A percentile compares a stretch with the other conserved stretches of the same genome.
phyloP scores from a whole-genome alignment of 1,284 basidiomycete species.

The Kwoniella shivajii region DNA sequence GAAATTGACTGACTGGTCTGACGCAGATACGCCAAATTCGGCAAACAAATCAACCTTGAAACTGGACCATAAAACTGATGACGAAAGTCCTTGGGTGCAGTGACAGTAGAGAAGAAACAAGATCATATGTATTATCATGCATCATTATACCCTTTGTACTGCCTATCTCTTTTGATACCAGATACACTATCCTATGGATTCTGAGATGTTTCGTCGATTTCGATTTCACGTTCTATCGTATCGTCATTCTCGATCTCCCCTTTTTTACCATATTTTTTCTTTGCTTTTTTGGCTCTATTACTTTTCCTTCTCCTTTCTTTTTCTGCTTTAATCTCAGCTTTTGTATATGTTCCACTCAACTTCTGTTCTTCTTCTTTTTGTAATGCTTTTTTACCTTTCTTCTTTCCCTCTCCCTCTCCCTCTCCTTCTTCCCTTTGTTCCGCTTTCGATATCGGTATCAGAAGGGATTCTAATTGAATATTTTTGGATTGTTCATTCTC shows the following conservation, averaged over 20 bases:
- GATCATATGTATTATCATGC: not conserved
- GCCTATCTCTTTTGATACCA: not conserved
- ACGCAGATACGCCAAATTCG: slow-evolving; percentile 80
- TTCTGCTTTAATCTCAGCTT: slow-evolving; percentile 48
- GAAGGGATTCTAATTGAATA: not conserved
- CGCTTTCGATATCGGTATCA: not conserved
- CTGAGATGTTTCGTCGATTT: not conserved
- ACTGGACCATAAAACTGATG: slow-evolving; percentile 37
- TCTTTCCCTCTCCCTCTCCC: not conserved
- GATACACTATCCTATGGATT: not conserved
- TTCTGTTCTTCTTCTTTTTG: slow-evolving; percentile 27
- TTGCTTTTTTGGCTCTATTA: slow-evolving; percentile 51
- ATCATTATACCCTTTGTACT: slow-evolving; percentile 18
- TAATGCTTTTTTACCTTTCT: slow-evolving; percentile 7
- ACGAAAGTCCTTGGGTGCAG: not conserved
- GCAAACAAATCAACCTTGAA: slow-evolving; percentile 88
- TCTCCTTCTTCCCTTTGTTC: not conserved
- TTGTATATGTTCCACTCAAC: slow-evolving; percentile 28
- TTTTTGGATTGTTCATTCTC: not conserved
- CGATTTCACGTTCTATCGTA: not conserved
- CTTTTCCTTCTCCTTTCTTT: slow-evolving; percentile 51
- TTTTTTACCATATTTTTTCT: slow-evolving; percentile 36
- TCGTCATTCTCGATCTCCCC: not conserved
- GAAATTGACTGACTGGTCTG: not conserved
- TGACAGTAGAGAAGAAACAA: not conserved